Conservation (phyloP, 2,329 filamentous ascomycete genomes). For the Claviceps citrina region DNA sequence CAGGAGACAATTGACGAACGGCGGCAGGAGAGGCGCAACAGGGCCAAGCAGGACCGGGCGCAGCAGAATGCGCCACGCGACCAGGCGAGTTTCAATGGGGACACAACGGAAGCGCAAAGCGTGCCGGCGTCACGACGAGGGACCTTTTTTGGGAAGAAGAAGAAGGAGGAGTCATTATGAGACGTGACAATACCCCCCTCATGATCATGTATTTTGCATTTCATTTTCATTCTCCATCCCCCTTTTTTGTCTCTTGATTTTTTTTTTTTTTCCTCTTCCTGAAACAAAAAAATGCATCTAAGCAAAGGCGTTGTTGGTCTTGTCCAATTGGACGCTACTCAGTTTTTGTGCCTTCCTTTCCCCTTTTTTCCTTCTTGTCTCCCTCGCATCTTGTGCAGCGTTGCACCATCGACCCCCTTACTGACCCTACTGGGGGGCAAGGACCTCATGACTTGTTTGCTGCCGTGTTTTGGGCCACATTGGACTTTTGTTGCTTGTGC, state of each 20-base stretch:
- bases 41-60: slow-evolving; percentile 28
- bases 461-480: no score
- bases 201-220: no score
- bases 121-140: slow-evolving; percentile 23
- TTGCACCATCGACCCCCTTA: no score
- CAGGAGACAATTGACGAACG: slow-evolving; percentile 69
- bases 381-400: background rate
- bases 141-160: slow-evolving; percentile 30
- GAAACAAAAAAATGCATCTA: no score
- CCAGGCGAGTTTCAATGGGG: slow-evolving; percentile 16
- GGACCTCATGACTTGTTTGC: no score
- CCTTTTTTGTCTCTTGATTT: background rate
- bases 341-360: no score
- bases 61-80: slow-evolving; percentile 11
- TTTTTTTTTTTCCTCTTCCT: background rate
- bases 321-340: no score
- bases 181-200: slow-evolving; percentile 8
- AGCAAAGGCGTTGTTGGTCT: no score
- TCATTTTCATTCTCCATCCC: background rate
- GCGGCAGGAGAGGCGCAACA: slow-evolving; percentile 50
- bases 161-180: slow-evolving; percentile 15
- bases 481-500: no score
- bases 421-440: no score
- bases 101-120: slow-evolving; percentile 16
- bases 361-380: no score